Evolutionary conservation across 345 rosid species (phyloP), one percentile per base, ranked within the genome.

Genomic region (Kernera saxatilis): DNA sequence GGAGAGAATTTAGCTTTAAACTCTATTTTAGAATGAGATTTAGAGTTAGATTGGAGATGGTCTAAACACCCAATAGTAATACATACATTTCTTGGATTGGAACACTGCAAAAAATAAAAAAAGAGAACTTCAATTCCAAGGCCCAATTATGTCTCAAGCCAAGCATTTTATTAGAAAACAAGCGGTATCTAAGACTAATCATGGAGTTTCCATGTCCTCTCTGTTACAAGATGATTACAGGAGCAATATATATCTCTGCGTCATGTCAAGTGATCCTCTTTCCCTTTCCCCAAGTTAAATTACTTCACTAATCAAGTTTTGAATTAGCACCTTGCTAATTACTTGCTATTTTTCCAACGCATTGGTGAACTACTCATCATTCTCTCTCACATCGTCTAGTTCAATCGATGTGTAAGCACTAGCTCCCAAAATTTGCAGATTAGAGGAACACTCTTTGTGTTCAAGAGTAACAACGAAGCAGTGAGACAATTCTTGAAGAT

Each of bases 161-260:
- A 88, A 86, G 78, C 84, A 86, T 79, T 88, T 79, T 69, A 84
- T 93, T 33, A 88, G 76, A 78, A 78, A 80, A 70, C 58, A 71
- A 12, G 89, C 86, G 93, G 98, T 90, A 84, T 54, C 43, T 55
- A 8, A 73, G 18, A 14, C 9, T n/a, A 22, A 1, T n/a, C 54
- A 2, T 21, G 2, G 17, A 33, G 36, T 23, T 80, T 37, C 44
- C 36, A 46, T 57, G 27, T 57, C 6, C 13, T 74, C 32, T 60
- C 71, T 76, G 22, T 45, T 70, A 69, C 25, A 77, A 77, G 88
- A 88, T 77, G 84, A 90, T 37, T 76, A 52, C 27, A 83, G 85
- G 30, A 86, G 82, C 73, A 87, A 83, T 70, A 79, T 70, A 79
- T 93, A 73, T 88, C 98, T 67, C 82, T 93, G 69, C 85, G 83